A percentile compares a stretch with the other conserved stretches of the same genome.
Evolutionary conservation across 2,329 filamentous ascomycete species (phyloP).

Genomic region (Trichoderma atrobrunneum): DNA sequence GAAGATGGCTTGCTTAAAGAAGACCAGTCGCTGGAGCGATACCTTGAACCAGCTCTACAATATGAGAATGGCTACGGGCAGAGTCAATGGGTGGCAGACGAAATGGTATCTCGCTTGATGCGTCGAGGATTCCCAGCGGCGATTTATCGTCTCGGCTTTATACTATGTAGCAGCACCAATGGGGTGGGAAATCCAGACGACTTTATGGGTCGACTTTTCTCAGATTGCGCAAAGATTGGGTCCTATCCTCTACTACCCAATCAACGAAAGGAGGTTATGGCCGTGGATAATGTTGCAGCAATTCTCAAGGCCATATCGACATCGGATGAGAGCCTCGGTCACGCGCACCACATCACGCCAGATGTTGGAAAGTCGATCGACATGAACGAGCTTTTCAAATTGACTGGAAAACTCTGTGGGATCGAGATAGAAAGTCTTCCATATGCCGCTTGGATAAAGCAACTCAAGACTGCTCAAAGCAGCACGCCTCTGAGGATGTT

Average conservation of each 20-base stretch:
- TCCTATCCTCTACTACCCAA: not conserved
- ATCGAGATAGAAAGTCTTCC: not conserved
- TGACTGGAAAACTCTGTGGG: not conserved
- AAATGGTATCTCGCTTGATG: constrained; percentile 2
- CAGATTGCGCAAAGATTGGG: not conserved
- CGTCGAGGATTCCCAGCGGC: not conserved
- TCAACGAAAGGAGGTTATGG: not conserved
- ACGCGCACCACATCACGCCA: not conserved
- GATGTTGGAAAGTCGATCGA: not conserved
- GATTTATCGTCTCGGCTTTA: constrained; percentile 1
- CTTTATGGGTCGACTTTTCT: not conserved
- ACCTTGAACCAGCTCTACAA: not conserved
- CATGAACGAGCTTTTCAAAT: not conserved
- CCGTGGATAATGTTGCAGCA: not conserved
- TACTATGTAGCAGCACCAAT: not conserved
- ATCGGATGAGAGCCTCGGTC: not conserved
- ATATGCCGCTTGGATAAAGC: not conserved
- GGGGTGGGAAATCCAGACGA: constrained; percentile 6
- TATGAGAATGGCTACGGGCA: constrained; percentile 9
- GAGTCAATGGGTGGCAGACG: constrained; percentile 9
- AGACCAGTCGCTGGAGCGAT: not conserved
- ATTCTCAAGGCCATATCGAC: not conserved
- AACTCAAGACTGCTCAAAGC: not conserved
- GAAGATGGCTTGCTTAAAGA: not conserved
- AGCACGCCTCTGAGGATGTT: not conserved